A percentile compares a stretch with the other conserved stretches of the same genome.
Evolutionary conservation across 441 rosid genomes (phyloP).

Genomic region (Adansonia rubrostipa): DNA sequence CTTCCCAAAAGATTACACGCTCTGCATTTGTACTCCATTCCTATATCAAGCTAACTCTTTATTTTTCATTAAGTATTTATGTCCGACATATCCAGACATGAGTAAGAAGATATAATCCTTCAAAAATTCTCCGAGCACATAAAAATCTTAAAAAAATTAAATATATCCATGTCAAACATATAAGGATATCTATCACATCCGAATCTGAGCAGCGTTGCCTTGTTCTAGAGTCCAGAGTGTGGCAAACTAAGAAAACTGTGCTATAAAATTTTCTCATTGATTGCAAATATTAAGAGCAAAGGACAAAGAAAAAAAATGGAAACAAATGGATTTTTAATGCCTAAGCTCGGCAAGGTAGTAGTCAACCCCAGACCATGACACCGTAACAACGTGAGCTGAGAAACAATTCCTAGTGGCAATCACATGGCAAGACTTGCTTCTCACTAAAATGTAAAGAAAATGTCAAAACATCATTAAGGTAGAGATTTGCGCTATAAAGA

Average conservation of each 20-base stretch:
- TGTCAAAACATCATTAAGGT: slow-evolving; percentile 3
- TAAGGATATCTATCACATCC: no score
- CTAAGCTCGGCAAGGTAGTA: background rate
- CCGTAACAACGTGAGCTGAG: background rate
- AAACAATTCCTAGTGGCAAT: background rate
- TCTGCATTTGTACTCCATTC: background rate
- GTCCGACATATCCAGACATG: no score
- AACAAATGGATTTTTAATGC: background rate
- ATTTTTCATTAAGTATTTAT: no score
- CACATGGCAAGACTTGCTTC: slow-evolving; percentile 28
- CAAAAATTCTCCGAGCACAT: no score
- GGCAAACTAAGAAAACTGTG: background rate
- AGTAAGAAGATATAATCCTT: no score
- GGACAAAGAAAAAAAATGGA: background rate
- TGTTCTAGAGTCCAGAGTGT: background rate
- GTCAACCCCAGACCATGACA: background rate
- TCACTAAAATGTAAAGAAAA: slow-evolving; percentile 3
- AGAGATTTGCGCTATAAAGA: background rate
- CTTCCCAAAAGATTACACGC: background rate
- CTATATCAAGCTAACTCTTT: background rate
- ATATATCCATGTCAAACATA: no score
- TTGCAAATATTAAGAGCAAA: background rate
- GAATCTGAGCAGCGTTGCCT: no score
- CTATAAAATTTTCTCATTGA: background rate
- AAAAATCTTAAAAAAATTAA: no score